Percentiles rank a stretch among this genome's conserved stretches.
These are phyloP conservation scores for Pseudozyma hubeiensis DNA, from an alignment of 1,284 basidiomycete genomes.

Conservation along the genomic window DNA sequence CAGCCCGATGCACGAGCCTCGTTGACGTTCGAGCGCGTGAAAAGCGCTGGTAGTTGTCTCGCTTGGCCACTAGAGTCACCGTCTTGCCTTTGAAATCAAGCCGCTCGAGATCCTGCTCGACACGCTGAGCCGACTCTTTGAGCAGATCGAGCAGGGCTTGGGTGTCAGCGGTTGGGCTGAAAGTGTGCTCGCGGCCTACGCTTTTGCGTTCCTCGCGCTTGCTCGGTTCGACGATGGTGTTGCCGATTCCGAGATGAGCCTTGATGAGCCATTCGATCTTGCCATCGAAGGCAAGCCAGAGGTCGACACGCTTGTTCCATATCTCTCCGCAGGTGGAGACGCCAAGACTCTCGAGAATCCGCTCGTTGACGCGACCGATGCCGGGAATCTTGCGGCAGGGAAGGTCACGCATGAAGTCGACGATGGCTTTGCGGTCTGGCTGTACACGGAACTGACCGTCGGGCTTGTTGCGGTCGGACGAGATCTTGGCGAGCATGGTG, in stretches of 20 bases:
- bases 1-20: slow-evolving; percentile 32
- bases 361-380: slow-evolving; percentile 65
- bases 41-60: slow-evolving; percentile 62
- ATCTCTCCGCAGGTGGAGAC: slow-evolving; percentile 64
- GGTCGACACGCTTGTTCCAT: slow-evolving; percentile 58
- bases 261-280: slow-evolving; percentile 61
- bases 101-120: slow-evolving; percentile 57
- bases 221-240: slow-evolving; percentile 57
- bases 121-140: slow-evolving; percentile 50
- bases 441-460: slow-evolving; percentile 61
- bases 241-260: slow-evolving; percentile 59
- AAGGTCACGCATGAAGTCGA: slow-evolving; percentile 60
- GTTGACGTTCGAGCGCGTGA: slow-evolving; percentile 50
- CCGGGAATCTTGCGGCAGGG: slow-evolving; percentile 65
- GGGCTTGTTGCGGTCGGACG: slow-evolving; percentile 78
- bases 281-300: slow-evolving; percentile 56
- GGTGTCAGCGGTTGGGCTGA: slow-evolving; percentile 56
- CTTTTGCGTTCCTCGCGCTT: slow-evolving; percentile 61
- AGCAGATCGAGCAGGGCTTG: slow-evolving; percentile 47
- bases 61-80: slow-evolving; percentile 61
- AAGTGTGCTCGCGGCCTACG: slow-evolving; percentile 66
- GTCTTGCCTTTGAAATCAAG: slow-evolving; percentile 60
- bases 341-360: slow-evolving; percentile 59
- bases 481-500: slow-evolving; percentile 81
- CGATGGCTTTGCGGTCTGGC: slow-evolving; percentile 49